Base-by-base conservation (phyloP, 2,329 filamentous ascomycete genomes). In the Metarhizium guizhouense region DNA sequence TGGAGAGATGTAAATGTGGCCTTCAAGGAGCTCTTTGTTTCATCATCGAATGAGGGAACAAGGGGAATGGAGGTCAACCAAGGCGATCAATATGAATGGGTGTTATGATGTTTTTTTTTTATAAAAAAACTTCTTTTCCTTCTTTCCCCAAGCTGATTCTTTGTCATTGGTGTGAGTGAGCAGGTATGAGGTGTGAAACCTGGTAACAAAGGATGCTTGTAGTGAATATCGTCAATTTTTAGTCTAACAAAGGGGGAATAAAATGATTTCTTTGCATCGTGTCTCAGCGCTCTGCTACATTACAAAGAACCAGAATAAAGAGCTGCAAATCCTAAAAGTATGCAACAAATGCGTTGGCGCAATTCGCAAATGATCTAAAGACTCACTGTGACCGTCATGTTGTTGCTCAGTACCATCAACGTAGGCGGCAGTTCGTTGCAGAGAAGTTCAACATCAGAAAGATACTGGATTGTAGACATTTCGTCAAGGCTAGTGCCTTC, bases 351-450 rank as follows among this genome's bases (percentile, higher is more conserved):
- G 14, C 14, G 11, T 16, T 13, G 8, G 38, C 5, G 38, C 13
- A 16, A 40, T 40, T 40, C 38, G 38, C 14, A 16, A 34, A 40
- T 6, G 16, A 45, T 11, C 64, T 42, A 89, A 58, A 90, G 70
- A 67, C 85, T 88, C 64, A 88, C 87, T 6, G 87, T 95, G 50
- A 95, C 90, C 16, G 89, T 95, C 87, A 95, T 91, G 64, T 85
- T 90, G 70, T 95, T 95, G 70, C 87, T 91, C 70, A 95, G 80
- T 43, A 95, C 87, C 68, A 95, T 74, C 63, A 95, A 68, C 49
- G 84, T 83, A 1, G 90, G 90, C 32, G 90, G 89, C 58, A 93
- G 72, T 11, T 82, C 86, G 63, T 86, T 82, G 68, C 87, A 93
- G 56, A 95, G 71, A 2, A 94, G 81, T 68, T 94, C 88, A 57